A percentile compares a stretch with the other conserved stretches of the same genome.
phyloP scores from a whole-genome alignment of 192 early-diverging fungal genomes.

The Rhizophlyctis rosea region DNA sequence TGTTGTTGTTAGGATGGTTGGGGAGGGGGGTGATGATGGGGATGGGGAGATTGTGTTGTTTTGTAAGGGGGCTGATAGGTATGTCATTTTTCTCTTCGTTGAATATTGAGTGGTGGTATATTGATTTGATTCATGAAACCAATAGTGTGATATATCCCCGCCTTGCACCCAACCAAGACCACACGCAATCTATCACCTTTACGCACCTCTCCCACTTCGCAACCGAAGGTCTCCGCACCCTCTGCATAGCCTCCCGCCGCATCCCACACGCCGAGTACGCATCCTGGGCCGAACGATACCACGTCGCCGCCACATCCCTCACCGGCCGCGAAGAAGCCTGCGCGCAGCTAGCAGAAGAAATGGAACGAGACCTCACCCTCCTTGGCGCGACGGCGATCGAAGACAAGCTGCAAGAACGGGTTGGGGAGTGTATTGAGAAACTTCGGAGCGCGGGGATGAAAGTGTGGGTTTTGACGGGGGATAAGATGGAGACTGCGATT shows the following conservation, averaged over 20 bases:
- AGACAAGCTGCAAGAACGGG: constrained; percentile 81
- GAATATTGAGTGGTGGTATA: neutral
- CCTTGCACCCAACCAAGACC: constrained; percentile 15
- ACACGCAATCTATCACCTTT: constrained; percentile 20
- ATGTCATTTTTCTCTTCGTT: constrained; percentile 3
- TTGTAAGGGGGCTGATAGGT: constrained; percentile 44
- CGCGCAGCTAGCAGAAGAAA: constrained; percentile 71
- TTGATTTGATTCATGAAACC: neutral
- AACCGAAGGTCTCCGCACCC: constrained; percentile 69
- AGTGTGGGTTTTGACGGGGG: constrained; percentile 89
- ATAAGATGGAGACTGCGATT: constrained; percentile 88
- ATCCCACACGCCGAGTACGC: constrained; percentile 72
- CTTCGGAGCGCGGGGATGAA: constrained; percentile 74
- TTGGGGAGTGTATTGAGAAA: constrained; percentile 78
- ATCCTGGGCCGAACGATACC: constrained; percentile 65
- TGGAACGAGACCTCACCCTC: constrained; percentile 72
- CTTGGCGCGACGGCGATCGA: constrained; percentile 88
- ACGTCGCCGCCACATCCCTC: constrained; percentile 68
- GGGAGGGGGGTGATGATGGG: constrained; percentile 7
- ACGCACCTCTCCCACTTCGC: constrained; percentile 37
- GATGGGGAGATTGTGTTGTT: constrained; percentile 36
- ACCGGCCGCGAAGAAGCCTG: constrained; percentile 74
- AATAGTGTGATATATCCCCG: constrained; percentile 30
- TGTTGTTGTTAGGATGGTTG: constrained; percentile 21
- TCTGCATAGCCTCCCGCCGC: constrained; percentile 78